Evolutionary conservation across 495 filamentous ascomycete genomes (phyloP).

Genomic region (Xylona heveae): DNA sequence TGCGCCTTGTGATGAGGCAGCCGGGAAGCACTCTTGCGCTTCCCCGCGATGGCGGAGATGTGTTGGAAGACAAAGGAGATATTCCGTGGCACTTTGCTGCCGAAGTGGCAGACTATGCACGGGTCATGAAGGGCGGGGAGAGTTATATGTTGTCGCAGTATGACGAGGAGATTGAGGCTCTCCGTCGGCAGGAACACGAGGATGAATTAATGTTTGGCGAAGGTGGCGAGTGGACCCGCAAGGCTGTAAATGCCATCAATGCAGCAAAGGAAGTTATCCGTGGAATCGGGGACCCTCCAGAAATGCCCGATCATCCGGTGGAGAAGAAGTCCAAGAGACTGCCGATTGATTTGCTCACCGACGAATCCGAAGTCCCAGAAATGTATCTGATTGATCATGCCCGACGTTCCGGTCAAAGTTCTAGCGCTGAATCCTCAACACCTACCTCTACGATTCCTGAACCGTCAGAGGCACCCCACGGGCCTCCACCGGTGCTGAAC

Average conservation of each 20-base stretch:
- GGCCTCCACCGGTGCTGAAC: too few species aligned
- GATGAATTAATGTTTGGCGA: conserved; percentile 89
- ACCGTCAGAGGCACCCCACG: too few species aligned
- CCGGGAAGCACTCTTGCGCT: conserved; percentile 67
- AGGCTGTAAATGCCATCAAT: conserved; percentile 48
- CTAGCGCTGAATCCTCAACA: neutral
- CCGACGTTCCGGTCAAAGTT: neutral
- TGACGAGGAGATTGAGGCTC: conserved; percentile 50
- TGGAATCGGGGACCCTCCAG: conserved; percentile 52
- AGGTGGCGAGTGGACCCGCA: conserved; percentile 76
- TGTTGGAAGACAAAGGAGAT: conserved; percentile 41
- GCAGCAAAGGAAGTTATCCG: conserved; percentile 50
- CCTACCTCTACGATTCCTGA: neutral
- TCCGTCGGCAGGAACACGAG: conserved; percentile 57
- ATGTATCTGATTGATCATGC: conserved; percentile 16
- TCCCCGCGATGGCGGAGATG: conserved; percentile 63
- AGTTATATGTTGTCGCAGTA: conserved; percentile 70
- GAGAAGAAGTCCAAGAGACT: conserved; percentile 23
- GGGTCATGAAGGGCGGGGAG: conserved; percentile 86
- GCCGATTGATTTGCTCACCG: conserved; percentile 17
- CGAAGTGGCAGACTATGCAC: conserved; percentile 83
- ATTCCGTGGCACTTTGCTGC: conserved; percentile 89
- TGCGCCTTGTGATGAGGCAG: conserved; percentile 61
- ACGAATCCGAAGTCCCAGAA: conserved; percentile 6
- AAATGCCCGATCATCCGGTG: conserved; percentile 24